phyloP scores from a whole-genome alignment of 257 asterid species.

The Solanum ahanhuiri region DNA sequence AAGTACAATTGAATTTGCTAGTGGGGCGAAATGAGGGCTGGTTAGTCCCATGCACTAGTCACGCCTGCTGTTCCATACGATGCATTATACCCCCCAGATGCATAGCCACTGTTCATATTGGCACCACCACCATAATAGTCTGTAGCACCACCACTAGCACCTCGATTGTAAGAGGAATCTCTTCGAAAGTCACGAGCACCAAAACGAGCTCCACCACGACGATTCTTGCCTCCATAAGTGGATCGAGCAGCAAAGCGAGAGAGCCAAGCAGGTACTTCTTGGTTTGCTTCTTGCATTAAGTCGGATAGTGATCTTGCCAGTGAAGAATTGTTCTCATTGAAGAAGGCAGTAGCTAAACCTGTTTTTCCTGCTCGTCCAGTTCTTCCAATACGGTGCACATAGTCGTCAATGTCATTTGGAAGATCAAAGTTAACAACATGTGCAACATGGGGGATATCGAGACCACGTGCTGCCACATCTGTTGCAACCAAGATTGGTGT shows the following conservation, averaged over 20 bases:
- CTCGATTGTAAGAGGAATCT: conserved; percentile 40
- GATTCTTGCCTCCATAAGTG: conserved; percentile 32
- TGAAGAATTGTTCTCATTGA: conserved; percentile 67
- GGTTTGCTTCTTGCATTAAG: conserved; percentile 90
- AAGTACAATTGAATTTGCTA: conserved; percentile 2
- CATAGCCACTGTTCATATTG: conserved; percentile 14
- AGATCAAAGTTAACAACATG: conserved; percentile 93
- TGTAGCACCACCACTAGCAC: conserved; percentile 11
- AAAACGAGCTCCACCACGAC: conserved; percentile 68
- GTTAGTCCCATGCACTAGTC: conserved; percentile 81
- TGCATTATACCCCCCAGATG: conserved; percentile 37
- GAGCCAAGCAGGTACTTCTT: conserved; percentile 95
- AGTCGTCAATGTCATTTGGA: conserved; percentile 88
- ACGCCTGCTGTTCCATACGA: conserved; percentile 47
- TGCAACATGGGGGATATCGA: conserved; percentile 90
- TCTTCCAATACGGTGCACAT: conserved; percentile 92
- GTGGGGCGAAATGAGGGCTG: background rate
- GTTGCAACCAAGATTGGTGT: conserved; percentile 91
- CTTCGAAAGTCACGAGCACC: conserved; percentile 81
- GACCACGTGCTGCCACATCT: conserved; percentile 97
- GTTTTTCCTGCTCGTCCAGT: conserved; percentile 94
- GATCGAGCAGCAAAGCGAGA: conserved; percentile 67
- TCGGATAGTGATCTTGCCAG: conserved; percentile 70
- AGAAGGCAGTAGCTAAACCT: conserved; percentile 90
- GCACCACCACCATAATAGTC: conserved; percentile 55